These are phyloP conservation scores for Adansonia gregorii DNA, from an alignment of 441 rosid species.

Conservation along the genomic window DNA sequence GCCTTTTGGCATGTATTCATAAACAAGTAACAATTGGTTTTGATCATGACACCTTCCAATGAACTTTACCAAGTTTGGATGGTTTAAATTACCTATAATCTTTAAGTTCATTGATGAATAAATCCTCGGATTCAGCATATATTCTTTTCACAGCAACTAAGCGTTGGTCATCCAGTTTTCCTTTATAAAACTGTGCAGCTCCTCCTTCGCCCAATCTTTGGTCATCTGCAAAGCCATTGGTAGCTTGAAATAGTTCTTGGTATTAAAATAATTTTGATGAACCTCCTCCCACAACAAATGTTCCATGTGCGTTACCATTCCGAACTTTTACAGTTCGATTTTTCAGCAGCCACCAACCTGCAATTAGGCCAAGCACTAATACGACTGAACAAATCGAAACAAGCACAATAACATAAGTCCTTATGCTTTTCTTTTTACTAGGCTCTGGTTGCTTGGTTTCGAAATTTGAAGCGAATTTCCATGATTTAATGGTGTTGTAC, in stretches of 20 bases:
- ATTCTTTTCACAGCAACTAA: conserved; percentile 55
- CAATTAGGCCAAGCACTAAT: conserved; percentile 6
- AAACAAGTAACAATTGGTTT: conserved; percentile 44
- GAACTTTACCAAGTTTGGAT: conserved; percentile 57
- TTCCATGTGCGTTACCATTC: neutral
- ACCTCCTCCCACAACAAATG: conserved; percentile 45
- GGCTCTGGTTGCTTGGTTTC: conserved; percentile 6
- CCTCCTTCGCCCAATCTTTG: conserved; percentile 62
- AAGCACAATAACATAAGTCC: conserved; percentile 17
- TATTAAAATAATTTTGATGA: conserved; percentile 55
- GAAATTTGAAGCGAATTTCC: conserved; percentile 41
- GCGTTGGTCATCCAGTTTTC: conserved; percentile 37
- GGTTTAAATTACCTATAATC: conserved; percentile 50
- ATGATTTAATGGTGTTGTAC: conserved; percentile 35
- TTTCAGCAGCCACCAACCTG: neutral
- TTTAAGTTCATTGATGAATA: conserved; percentile 52
- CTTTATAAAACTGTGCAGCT: conserved; percentile 55
- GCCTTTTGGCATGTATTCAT: conserved; percentile 64
- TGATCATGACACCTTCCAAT: conserved; percentile 63
- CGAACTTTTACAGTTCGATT: conserved; percentile 15
- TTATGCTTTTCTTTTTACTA: neutral
- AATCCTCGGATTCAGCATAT: conserved; percentile 33
- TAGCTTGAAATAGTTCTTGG: conserved; percentile 51
- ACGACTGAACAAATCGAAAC: conserved; percentile 29
- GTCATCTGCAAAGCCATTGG: conserved; percentile 48